phyloP scores from a whole-genome alignment of 805 yeast species.

The Gaillardinia entomophila region DNA sequence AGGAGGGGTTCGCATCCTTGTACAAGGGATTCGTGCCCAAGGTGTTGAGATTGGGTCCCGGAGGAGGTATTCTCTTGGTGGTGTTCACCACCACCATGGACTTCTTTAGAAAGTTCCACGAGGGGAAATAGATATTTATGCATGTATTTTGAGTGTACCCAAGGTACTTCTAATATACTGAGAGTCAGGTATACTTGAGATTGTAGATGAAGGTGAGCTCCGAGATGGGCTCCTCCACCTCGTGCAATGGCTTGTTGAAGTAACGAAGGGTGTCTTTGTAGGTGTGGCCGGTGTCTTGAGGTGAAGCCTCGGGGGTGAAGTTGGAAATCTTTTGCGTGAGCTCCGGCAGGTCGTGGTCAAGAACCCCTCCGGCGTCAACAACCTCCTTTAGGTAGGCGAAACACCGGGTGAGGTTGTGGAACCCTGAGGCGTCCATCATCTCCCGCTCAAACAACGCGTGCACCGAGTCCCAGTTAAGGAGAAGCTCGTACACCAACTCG shows the following conservation, averaged over 20 bases:
- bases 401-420: slow-evolving; percentile 10
- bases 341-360: slow-evolving; percentile 24
- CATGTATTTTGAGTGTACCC: background rate
- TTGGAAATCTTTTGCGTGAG: slow-evolving; percentile 9
- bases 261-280: slow-evolving; percentile 2
- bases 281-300: background rate
- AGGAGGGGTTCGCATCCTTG: slow-evolving; percentile 88
- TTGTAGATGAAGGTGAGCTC: background rate
- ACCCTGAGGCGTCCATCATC: slow-evolving; percentile 1
- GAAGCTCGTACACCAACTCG: slow-evolving; percentile 24
- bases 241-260: slow-evolving; percentile 2
- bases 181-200: background rate
- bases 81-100: slow-evolving; percentile 96
- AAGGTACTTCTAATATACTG: background rate
- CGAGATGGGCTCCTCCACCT: background rate
- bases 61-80: slow-evolving; percentile 96
- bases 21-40: slow-evolving; percentile 97
- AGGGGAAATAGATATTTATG: slow-evolving; percentile 5
- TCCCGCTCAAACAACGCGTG: slow-evolving; percentile 9
- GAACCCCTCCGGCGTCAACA: slow-evolving; percentile 14
- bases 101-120: slow-evolving; percentile 65
- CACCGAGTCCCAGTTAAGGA: slow-evolving; percentile 18
- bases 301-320: background rate
- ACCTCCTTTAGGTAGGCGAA: slow-evolving; percentile 10
- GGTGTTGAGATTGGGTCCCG: slow-evolving; percentile 96